Base-by-base conservation (phyloP, 352 stramenopile species). In the Phytopythium litorale region DNA sequence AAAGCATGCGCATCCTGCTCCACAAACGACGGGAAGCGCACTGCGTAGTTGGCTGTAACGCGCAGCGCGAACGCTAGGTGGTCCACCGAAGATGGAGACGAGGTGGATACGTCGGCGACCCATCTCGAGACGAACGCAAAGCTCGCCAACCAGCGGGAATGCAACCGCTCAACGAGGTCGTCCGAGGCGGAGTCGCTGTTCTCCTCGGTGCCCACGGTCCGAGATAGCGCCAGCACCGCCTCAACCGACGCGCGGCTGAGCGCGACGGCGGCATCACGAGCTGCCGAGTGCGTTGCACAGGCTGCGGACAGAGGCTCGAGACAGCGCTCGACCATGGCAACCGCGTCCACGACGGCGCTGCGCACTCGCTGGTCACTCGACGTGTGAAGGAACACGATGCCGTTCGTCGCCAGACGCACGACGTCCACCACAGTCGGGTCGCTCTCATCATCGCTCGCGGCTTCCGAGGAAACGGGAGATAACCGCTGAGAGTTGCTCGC, bases 361-460 rank as follows among this genome's bases (percentile, higher is more conserved):
- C 76, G 72, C 16, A 71, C 65, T 12, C 35, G 53, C 21, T 18
- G 33, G 58, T 71, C 62, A 61, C 74, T 66, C 4, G 72, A 84
- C 11, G 72, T 78, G 49, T 88, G 78, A 5, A 88, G 54, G 58
- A 86, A 61, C 40, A 86, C 72, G 54, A 88, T 79, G 21, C 74
- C 74, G 32, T 38, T 63, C 7, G 75, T 88, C 64, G 79, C 75
- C 30, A 76, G 69, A 25, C 73, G 60, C 21, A 82, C 42, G 13
- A 85, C 65, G 56, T 82, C 71, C 33, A 64, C 46, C 56, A 86
- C 60, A 19, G 78, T 62, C 11, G 68, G 69, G 13, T 68, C 60
- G 49, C 66, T 63, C 30, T 72, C 54, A 18, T 58, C 48, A 8
- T 8, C 18, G 23, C 11, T 16, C 18, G 46, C 8, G 46, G 46